These are phyloP conservation scores for Cerrena zonata DNA, from an alignment of 1,284 basidiomycete species.

Conservation along the genomic window DNA sequence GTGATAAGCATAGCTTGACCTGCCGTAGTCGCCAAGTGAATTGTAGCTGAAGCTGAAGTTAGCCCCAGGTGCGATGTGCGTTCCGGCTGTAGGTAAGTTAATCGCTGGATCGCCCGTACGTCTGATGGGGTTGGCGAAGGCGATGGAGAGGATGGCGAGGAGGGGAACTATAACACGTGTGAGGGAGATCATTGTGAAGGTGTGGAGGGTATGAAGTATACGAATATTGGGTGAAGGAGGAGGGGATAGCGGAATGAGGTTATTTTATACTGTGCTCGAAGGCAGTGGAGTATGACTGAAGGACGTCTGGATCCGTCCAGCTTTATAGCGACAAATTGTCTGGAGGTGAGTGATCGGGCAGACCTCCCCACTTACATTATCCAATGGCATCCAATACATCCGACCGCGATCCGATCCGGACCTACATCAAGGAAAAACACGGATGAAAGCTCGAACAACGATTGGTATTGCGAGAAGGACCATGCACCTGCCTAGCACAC, in stretches of 20 bases:
- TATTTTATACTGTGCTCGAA: not conserved
- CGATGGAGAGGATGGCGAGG: constrained; percentile 9
- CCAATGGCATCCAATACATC: not conserved
- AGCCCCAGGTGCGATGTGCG: constrained; percentile 29
- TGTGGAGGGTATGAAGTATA: not conserved
- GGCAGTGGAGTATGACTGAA: not conserved
- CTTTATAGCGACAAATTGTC: too few relatives aligned
- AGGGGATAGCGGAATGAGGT: too few relatives aligned
- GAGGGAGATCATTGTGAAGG: not conserved
- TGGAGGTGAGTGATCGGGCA: not conserved
- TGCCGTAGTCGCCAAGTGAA: constrained; percentile 38
- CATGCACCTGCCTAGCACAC: not conserved
- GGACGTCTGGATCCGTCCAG: not conserved
- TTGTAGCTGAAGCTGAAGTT: constrained; percentile 36
- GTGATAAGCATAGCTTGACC: constrained; percentile 39
- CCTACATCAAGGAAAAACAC: not conserved
- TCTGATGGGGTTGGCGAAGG: constrained; percentile 6
- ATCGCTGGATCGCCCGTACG: constrained; percentile 22
- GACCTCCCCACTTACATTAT: not conserved
- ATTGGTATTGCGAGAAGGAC: not conserved
- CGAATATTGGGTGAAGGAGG: not conserved
- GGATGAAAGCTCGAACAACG: not conserved
- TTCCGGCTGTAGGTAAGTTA: constrained; percentile 25
- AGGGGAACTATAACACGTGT: constrained; percentile 1
- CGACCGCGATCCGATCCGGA: not conserved